Evolutionary conservation across 192 early-diverging fungal species (phyloP).

Genomic region (Gonapodya prolifera): DNA sequence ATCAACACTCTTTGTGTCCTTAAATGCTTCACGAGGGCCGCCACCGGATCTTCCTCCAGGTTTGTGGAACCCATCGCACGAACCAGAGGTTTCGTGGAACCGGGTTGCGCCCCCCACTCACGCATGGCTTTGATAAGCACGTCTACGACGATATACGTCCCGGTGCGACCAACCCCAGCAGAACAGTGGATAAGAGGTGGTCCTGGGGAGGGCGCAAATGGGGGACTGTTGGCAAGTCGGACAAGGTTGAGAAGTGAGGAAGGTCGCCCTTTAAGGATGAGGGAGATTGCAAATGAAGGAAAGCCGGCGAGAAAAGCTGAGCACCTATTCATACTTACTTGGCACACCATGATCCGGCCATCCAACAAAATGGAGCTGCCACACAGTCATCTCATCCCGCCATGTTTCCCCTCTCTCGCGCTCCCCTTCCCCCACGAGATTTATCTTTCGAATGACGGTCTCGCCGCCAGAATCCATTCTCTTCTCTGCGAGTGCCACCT

Average conservation of each 20-base stretch:
- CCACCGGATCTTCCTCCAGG: not conserved
- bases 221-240: not conserved
- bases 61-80: not conserved
- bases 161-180: conserved; percentile 29
- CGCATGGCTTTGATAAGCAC: not conserved
- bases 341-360: conserved; percentile 6
- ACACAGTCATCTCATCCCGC: not conserved
- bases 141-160: conserved; percentile 26
- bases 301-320: not conserved
- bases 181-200: conserved; percentile 33
- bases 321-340: not conserved
- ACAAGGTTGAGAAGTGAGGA: not conserved
- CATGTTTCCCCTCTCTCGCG: not conserved
- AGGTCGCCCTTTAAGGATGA: not conserved
- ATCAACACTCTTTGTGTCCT: not conserved
- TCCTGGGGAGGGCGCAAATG: not conserved
- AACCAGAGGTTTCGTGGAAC: not conserved
- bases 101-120: not conserved
- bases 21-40: not conserved
- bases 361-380: not conserved
- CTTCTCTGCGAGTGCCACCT: not conserved
- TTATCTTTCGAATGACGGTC: not conserved
- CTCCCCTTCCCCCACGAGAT: not conserved
- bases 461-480: not conserved
- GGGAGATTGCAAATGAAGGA: not conserved